These are phyloP conservation scores for Fusarium sp. DNA, from an alignment of 2,329 filamentous ascomycete species.

Conservation along the genomic window DNA sequence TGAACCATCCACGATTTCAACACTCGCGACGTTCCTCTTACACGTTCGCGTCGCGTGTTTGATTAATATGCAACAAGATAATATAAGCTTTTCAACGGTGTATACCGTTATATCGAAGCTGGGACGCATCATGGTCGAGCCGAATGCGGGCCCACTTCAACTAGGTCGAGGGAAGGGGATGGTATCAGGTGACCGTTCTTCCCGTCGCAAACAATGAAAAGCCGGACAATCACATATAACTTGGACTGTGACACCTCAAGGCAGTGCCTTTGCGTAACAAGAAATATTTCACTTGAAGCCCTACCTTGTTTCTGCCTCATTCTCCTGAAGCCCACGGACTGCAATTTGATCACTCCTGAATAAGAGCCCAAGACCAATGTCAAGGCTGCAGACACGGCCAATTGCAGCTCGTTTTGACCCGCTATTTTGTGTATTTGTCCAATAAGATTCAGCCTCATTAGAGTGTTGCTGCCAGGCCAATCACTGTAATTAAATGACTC, in stretches of 20 bases:
- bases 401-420: slow-evolving; percentile 30
- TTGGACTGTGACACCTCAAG: slow-evolving; percentile 8
- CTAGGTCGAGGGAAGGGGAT: slow-evolving; percentile 8
- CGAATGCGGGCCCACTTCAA: slow-evolving; percentile 21
- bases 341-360: slow-evolving; percentile 25
- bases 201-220: slow-evolving; percentile 17
- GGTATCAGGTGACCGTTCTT: slow-evolving; percentile 29
- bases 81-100: neutral
- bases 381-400: slow-evolving; percentile 27
- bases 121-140: slow-evolving; percentile 33
- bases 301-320: slow-evolving; percentile 8
- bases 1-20: neutral
- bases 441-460: slow-evolving; percentile 34
- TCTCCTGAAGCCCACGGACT: slow-evolving; percentile 23
- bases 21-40: slow-evolving; percentile 24
- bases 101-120: slow-evolving; percentile 7
- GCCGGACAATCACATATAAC: slow-evolving; percentile 14
- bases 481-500: slow-evolving; percentile 36
- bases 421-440: slow-evolving; percentile 15
- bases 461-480: slow-evolving; percentile 35
- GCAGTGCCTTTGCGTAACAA: slow-evolving; percentile 1
- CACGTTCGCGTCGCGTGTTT: slow-evolving; percentile 33
- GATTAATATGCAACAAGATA: slow-evolving; percentile 5
- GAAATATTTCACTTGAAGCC: neutral
- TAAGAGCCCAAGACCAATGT: slow-evolving; percentile 17